These are phyloP conservation scores for Chaetomium fimeti DNA, from an alignment of 495 filamentous ascomycete genomes.

Conservation along the genomic window DNA sequence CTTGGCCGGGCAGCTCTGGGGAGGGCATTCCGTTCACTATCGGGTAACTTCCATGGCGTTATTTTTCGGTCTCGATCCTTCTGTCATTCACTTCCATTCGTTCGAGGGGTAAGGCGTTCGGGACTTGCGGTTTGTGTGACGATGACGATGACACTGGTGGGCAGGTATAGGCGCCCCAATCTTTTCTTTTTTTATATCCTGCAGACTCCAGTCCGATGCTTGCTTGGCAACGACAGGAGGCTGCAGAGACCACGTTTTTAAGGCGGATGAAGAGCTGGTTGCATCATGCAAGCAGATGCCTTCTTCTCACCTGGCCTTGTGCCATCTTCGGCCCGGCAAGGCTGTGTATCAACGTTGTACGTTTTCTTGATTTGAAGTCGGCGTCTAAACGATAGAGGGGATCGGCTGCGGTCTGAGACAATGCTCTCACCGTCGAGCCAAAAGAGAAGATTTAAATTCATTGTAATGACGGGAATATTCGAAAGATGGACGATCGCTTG, in stretches of 20 bases:
- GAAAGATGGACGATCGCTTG: not conserved
- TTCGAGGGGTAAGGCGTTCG: not conserved
- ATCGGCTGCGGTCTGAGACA: not conserved
- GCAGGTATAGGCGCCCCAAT: not conserved
- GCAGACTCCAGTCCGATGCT: not conserved
- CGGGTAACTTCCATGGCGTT: not conserved
- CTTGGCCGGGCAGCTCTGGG: not conserved
- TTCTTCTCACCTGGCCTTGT: not conserved
- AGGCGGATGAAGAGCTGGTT: not conserved
- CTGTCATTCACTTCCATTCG: not conserved
- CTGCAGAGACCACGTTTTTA: conserved; percentile 12
- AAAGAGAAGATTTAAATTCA: not conserved
- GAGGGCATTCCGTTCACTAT: not conserved
- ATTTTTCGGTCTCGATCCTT: not conserved
- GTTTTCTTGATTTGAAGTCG: not conserved
- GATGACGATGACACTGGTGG: not conserved
- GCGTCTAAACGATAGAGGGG: conserved; percentile 6
- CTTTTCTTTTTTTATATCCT: conserved; percentile 6
- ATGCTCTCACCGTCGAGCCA: not conserved
- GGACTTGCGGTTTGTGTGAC: not conserved
- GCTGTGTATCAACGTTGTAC: conserved; percentile 28
- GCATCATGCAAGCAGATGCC: not conserved
- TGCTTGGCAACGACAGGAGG: not conserved
- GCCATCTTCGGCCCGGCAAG: conserved; percentile 13
- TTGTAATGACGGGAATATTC: not conserved